Evolutionary conservation across 441 rosid genomes (phyloP).

Genomic region (Jatropha multifida): DNA sequence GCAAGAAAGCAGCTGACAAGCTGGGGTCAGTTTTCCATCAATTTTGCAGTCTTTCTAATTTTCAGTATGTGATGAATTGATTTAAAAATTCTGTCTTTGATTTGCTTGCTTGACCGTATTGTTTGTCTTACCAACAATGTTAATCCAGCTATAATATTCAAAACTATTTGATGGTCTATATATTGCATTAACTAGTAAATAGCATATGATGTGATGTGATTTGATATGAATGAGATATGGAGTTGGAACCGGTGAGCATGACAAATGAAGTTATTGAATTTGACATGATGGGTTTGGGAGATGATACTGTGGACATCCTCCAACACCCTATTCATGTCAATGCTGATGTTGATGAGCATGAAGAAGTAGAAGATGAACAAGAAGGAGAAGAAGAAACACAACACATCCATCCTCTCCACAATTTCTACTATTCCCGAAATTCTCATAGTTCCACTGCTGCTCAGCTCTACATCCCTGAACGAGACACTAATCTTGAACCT

Average conservation of each 20-base stretch:
- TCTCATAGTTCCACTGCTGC: constrained; percentile 4
- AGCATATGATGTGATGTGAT: background rate
- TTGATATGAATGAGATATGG: constrained; percentile 9
- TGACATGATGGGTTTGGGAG: constrained; percentile 30
- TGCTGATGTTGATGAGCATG: constrained; percentile 1
- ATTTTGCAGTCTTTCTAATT: background rate
- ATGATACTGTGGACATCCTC: constrained; percentile 20
- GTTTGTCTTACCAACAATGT: background rate
- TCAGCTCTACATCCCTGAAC: constrained; percentile 1
- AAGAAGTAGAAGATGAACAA: background rate
- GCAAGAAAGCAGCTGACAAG: no score
- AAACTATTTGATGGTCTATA: background rate
- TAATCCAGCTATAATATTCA: background rate
- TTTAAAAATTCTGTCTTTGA: background rate
- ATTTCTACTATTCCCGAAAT: background rate
- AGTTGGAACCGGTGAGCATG: constrained; percentile 11
- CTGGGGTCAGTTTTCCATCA: background rate
- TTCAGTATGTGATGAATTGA: background rate
- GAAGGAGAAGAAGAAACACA: background rate
- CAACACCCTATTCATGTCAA: background rate
- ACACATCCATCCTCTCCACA: background rate
- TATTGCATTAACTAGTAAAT: background rate
- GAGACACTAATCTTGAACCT: constrained; percentile 63
- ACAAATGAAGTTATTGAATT: constrained; percentile 26
- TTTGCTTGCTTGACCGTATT: background rate